Conservation (phyloP, 306 rosid genomes). For the Cicer bijugum region DNA sequence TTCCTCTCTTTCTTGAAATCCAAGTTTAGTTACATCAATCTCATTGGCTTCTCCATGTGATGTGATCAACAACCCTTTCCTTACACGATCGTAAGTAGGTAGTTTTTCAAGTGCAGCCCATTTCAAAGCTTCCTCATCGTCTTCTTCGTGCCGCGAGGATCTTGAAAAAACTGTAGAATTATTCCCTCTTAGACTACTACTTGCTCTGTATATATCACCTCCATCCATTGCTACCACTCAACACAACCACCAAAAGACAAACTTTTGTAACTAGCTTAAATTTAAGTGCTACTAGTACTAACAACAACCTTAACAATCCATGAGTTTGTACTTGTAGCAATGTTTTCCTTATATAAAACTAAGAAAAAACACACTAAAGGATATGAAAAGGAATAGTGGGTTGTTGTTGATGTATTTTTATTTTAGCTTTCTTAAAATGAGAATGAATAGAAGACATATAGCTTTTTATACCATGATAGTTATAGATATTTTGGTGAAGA, state of each 20-base stretch:
- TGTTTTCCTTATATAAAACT: not conserved
- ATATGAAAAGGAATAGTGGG: not conserved
- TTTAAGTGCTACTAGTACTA: too few species aligned
- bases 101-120: constrained; percentile 79
- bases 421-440: not conserved
- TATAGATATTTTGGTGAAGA: too few species aligned
- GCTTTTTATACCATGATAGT: constrained; percentile 1
- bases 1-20: constrained; percentile 49
- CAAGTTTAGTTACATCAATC: constrained; percentile 60
- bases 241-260: not conserved
- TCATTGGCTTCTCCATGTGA: constrained; percentile 55
- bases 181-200: constrained; percentile 43
- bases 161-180: constrained; percentile 52
- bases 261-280: not conserved
- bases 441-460: not conserved
- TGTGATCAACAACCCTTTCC: constrained; percentile 64
- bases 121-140: constrained; percentile 74
- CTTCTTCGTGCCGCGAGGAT: constrained; percentile 48
- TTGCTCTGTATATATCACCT: constrained; percentile 47
- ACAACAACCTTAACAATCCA: too few species aligned
- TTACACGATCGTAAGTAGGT: constrained; percentile 73
- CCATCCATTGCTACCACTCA: constrained; percentile 51
- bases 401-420: not conserved
- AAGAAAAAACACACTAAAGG: not conserved
- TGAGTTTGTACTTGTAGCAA: too few species aligned